Evolutionary conservation across 23 red algal genomes (phyloP).

Genomic region (Gracilaria vermiculophylla): DNA sequence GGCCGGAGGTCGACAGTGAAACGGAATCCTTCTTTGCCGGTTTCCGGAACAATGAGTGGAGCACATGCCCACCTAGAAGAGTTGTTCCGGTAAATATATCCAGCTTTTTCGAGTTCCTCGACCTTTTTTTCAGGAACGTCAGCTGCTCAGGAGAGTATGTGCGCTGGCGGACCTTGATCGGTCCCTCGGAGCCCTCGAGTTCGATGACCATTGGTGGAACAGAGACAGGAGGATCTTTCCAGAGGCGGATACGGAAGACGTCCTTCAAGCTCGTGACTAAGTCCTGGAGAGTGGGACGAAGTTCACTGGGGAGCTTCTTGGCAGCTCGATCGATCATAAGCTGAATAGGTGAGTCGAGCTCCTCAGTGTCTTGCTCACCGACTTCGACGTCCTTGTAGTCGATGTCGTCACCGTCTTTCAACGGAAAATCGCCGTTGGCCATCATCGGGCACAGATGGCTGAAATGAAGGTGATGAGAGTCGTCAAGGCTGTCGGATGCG

Average conservation of each 20-base stretch:
- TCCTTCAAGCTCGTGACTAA: not conserved
- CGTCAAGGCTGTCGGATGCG: not conserved
- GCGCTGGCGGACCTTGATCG: not conserved
- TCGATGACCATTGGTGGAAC: conserved; percentile 9
- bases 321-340: not conserved
- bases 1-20: conserved; percentile 32
- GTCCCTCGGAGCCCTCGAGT: not conserved
- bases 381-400: conserved; percentile 35
- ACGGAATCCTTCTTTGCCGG: conserved; percentile 12
- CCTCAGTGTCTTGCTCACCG: not conserved
- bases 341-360: not conserved
- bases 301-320: not conserved
- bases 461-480: not conserved
- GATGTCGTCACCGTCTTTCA: conserved; percentile 17
- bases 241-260: conserved; percentile 6
- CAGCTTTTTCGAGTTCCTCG: not conserved
- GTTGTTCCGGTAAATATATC: conserved; percentile 7
- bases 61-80: conserved; percentile 29
- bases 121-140: conserved; percentile 12
- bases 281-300: not conserved
- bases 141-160: not conserved
- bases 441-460: no score
- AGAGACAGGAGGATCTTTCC: not conserved
- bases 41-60: conserved; percentile 24
- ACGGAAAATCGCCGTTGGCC: conserved; percentile 14